Conservation (phyloP, 305 asterid species). For the Vinca major region DNA sequence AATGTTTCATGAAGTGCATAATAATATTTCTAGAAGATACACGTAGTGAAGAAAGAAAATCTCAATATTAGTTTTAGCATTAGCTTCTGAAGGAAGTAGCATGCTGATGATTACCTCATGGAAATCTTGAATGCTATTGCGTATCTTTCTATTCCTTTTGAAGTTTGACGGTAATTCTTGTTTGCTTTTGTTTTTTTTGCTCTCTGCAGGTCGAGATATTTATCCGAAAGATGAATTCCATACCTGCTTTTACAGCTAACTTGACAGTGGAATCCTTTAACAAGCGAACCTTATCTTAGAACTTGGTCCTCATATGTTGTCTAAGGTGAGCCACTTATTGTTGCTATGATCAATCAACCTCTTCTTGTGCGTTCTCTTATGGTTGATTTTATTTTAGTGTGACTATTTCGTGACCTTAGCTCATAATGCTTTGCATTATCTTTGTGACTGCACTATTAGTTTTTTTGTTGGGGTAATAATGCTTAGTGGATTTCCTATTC, state of each 20-base stretch:
- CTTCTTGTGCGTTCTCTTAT: background rate
- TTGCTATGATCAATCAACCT: background rate
- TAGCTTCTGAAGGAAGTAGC: background rate
- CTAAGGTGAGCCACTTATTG: conserved; percentile 5
- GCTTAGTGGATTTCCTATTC: conserved; percentile 8
- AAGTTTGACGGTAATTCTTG: background rate
- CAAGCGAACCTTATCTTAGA: conserved; percentile 75
- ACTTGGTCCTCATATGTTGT: conserved; percentile 8
- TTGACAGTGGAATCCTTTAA: conserved; percentile 84
- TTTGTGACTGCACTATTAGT: conserved; percentile 6
- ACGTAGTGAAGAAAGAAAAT: background rate
- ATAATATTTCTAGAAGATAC: background rate
- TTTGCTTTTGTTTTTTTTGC: background rate
- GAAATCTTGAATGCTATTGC: background rate
- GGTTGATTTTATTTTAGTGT: background rate
- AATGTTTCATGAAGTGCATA: background rate
- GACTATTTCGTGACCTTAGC: conserved; percentile 3
- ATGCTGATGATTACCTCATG: background rate
- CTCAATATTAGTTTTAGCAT: background rate
- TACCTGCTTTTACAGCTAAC: conserved; percentile 86
- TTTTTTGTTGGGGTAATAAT: background rate
- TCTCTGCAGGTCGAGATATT: conserved; percentile 73
- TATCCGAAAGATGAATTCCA: conserved; percentile 75
- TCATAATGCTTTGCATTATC: conserved; percentile 3
- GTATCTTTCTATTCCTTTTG: background rate